phyloP scores from a whole-genome alignment of 2,329 filamentous ascomycete genomes.

The Xylaria arbuscula region DNA sequence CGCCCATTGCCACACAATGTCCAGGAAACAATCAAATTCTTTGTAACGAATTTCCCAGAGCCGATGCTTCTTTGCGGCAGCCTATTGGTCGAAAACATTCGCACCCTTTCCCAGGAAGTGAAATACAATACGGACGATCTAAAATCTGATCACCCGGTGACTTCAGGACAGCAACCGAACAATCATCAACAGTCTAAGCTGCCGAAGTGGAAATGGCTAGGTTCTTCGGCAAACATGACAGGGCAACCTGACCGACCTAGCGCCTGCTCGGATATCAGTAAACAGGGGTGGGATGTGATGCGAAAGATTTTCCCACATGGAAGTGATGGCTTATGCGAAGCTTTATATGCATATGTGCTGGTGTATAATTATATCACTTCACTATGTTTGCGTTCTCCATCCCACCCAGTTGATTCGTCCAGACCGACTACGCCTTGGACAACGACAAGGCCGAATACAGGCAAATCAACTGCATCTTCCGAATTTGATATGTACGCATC shows the following conservation, averaged over 20 bases:
- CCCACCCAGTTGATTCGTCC: slow-evolving; percentile 13
- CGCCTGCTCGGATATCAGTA: slow-evolving; percentile 15
- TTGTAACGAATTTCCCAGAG: slow-evolving; percentile 67
- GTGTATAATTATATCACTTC: slow-evolving; percentile 67
- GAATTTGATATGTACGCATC: slow-evolving; percentile 17
- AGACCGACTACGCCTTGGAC: slow-evolving; percentile 23
- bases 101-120: slow-evolving; percentile 65
- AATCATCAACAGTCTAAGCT: slow-evolving; percentile 38
- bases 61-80: slow-evolving; percentile 68
- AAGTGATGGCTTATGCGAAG: slow-evolving; percentile 67
- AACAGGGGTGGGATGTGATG: slow-evolving; percentile 57
- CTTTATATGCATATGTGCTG: slow-evolving; percentile 68
- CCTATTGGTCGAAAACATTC: slow-evolving; percentile 68
- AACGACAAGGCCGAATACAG: slow-evolving; percentile 10
- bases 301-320: slow-evolving; percentile 64
- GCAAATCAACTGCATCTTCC: slow-evolving; percentile 16
- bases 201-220: slow-evolving; percentile 46
- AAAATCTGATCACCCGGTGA: slow-evolving; percentile 37
- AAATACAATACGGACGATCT: slow-evolving; percentile 51
- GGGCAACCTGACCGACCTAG: slow-evolving; percentile 20
- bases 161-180: slow-evolving; percentile 31
- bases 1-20: slow-evolving; percentile 65
- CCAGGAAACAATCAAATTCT: slow-evolving; percentile 65
- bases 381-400: slow-evolving; percentile 49
- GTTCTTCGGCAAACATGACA: slow-evolving; percentile 28